phyloP scores from a whole-genome alignment of 1,284 basidiomycete species.

The Farysia itapuensis region DNA sequence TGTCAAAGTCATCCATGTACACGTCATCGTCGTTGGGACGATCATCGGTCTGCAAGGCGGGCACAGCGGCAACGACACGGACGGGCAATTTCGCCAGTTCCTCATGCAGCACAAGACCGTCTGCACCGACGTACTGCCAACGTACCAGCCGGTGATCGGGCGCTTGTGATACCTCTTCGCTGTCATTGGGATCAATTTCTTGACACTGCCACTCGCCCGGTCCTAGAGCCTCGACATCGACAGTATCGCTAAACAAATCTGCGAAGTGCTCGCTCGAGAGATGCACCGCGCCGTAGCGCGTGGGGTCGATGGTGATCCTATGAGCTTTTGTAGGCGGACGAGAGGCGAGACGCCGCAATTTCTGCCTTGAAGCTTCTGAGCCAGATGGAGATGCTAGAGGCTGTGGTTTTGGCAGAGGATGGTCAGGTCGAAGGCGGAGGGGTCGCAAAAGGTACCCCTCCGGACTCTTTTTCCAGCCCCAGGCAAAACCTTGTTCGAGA shows the following conservation, averaged over 20 bases:
- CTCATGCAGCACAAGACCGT: constrained; percentile 33
- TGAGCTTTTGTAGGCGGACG: constrained; percentile 28
- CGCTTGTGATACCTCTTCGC: neutral
- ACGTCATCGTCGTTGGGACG: constrained; percentile 3
- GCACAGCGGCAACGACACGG: constrained; percentile 4
- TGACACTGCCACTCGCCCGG: constrained; percentile 22
- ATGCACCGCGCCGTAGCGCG: constrained; percentile 50
- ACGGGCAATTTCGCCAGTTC: constrained; percentile 28
- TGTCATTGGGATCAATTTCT: constrained; percentile 20
- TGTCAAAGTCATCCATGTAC: constrained; percentile 25
- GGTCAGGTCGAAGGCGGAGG: constrained; percentile 47
- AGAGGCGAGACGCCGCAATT: constrained; percentile 20
- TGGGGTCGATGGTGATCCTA: constrained; percentile 52
- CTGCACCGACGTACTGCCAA: constrained; percentile 28
- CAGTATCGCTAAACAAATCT: constrained; percentile 7
- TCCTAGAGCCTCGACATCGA: constrained; percentile 14
- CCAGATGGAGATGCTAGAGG: constrained; percentile 7
- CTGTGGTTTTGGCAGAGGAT: constrained; percentile 36
- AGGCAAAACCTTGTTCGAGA: constrained; percentile 34
- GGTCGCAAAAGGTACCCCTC: constrained; percentile 52
- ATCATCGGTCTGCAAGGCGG: neutral
- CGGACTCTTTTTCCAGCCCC: constrained; percentile 57
- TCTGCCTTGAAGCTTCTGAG: constrained; percentile 1
- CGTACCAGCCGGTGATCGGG: constrained; percentile 16
- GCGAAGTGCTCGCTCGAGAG: constrained; percentile 40